Percentiles rank a stretch among this genome's conserved stretches.
phyloP scores from a whole-genome alignment of 164 flowering plant genomes.

The Taxillus chinensis region DNA sequence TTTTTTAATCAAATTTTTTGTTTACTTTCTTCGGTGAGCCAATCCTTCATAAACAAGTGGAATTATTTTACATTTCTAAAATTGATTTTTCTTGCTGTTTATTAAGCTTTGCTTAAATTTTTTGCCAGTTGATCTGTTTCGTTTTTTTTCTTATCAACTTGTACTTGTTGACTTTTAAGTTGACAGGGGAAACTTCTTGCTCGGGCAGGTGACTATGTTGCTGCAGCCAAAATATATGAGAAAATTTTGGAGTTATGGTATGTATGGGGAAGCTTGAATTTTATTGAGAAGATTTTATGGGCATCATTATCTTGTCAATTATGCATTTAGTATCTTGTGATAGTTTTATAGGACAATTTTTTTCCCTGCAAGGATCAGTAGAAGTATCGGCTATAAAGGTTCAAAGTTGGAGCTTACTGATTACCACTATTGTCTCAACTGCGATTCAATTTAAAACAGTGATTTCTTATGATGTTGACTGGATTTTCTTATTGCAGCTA shows the following conservation, averaged over 20 bases:
- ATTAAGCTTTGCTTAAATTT: not conserved
- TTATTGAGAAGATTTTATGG: not conserved
- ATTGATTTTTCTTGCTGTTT: too few species aligned
- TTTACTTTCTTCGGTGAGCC: too few species aligned
- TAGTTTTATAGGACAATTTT: too few species aligned
- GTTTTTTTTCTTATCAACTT: conserved; percentile 28
- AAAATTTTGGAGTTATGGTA: conserved; percentile 70
- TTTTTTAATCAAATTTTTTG: too few species aligned
- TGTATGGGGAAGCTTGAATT: conserved; percentile 9
- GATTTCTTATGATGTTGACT: too few species aligned
- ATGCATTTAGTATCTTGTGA: not conserved
- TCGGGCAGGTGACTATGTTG: conserved; percentile 65
- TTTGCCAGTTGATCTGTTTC: not conserved
- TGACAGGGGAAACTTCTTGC: conserved; percentile 99
- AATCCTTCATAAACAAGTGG: too few species aligned
- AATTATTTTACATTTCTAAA: not conserved
- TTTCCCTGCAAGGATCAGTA: too few species aligned
- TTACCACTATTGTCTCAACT: too few species aligned
- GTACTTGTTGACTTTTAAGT: conserved; percentile 65
- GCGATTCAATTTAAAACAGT: too few species aligned
- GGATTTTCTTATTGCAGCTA: too few species aligned
- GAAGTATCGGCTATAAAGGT: not conserved
- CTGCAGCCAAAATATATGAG: conserved; percentile 58
- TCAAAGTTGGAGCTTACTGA: not conserved
- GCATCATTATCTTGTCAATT: not conserved